Base-by-base conservation (phyloP, 2,329 filamentous ascomycete genomes). In the Claviceps fusiformis region DNA sequence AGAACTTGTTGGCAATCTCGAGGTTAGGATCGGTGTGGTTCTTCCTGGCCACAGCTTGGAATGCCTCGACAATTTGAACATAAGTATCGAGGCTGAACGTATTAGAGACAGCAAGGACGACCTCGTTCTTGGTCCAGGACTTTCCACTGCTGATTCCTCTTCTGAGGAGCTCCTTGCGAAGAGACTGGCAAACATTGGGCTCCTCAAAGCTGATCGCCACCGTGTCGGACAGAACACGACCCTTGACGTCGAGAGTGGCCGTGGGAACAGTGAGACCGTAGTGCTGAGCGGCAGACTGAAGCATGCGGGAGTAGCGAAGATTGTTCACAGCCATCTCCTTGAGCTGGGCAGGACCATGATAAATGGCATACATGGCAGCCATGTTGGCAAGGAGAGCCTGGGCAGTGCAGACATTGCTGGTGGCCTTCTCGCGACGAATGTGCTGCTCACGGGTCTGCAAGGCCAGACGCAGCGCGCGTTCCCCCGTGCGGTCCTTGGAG, bases 391-490 rank as follows among this genome's bases (percentile, higher is more conserved):
- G 76, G 31, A 97, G 75, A 9, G 92, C 92, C 71, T 97, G 92
- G 1, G 92, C 91, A 1, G 92, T 97, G 74, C 92, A 97, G 57
- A 96, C 91, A 67, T 97, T 97, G 75, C 90, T 95, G 1, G 92
- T 97, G 1, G 92, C 92, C 78, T 96, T 96, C 69, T 97, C 92
- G 65, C 92, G 82, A 60, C 92, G 82, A 67, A 97, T 96, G 69
- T 97, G 92, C 74, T 97, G 92, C 73, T 97, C 92, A 63, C 92
- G 80, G 10, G 92, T 96, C 72, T 97, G 92, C 53, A 96, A 74
- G 19, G 92, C 87, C 65, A 96, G 73, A 63, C 92, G 80, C 60
- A 95, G 83, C 5, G 91, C 92, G 13, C 80, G 84, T 59, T 87
- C 82, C 8, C 92, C 92, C 5, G 90, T 76, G 54, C 92, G 81